Conservation (phyloP, 805 yeast species). For the Ogataea angusta region DNA sequence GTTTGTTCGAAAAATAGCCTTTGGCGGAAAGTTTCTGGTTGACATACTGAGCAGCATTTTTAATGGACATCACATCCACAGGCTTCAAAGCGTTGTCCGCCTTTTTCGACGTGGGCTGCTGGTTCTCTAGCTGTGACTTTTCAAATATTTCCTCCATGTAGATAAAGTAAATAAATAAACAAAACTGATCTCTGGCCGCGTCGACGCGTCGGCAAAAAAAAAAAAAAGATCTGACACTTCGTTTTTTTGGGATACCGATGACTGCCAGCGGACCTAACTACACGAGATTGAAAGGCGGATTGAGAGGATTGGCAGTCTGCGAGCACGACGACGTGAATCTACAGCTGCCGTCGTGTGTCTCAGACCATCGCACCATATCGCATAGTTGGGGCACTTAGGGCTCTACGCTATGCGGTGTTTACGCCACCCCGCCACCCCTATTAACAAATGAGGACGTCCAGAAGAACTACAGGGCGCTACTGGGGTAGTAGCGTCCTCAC, state of each 20-base stretch:
- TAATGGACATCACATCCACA: constrained; percentile 20
- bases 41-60: constrained; percentile 24
- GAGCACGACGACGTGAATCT: too few relatives aligned
- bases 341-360: neutral
- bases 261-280: constrained; percentile 2
- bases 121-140: constrained; percentile 7
- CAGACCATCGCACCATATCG: constrained; percentile 19
- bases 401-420: constrained; percentile 15
- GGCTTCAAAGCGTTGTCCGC: neutral
- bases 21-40: constrained; percentile 26
- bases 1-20: constrained; percentile 24
- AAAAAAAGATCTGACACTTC: neutral
- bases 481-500: too few relatives aligned
- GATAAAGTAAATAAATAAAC: constrained; percentile 2
- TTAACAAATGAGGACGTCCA: neutral
- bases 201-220: constrained; percentile 11
- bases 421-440: constrained; percentile 16
- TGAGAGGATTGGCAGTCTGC: too few relatives aligned
- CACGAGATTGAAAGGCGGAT: too few relatives aligned
- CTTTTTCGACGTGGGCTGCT: neutral
- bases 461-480: neutral
- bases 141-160: constrained; percentile 11
- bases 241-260: constrained; percentile 9
- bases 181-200: neutral
- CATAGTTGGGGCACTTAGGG: constrained; percentile 3